Base-by-base conservation (phyloP, 257 asterid genomes). In the Schizonepeta tenuifolia region DNA sequence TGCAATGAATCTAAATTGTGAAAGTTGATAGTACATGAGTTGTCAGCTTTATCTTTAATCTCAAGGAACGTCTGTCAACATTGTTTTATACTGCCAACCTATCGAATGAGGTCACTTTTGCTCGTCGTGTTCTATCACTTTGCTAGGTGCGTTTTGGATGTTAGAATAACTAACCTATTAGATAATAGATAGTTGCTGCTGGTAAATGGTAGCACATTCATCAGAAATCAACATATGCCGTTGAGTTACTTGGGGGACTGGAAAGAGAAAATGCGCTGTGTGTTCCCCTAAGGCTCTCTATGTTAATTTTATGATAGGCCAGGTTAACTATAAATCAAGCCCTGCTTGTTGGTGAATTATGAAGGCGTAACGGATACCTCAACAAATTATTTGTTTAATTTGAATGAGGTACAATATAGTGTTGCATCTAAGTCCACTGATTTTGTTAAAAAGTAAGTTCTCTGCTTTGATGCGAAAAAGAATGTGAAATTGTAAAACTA, bases 61-160 rank as follows among this genome's bases (percentile, higher is more conserved):
- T 41, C 53, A 24, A 51, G 71, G 15, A n/a, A 20, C 44, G 67
- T 26, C 38, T 65, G 60, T 41, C 66, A 35, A 33, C 26, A 7
- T 33, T 44, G 24, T 47, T 13, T 18, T 35, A 20, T 60, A 61
- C 36, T 50, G 60, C 15, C 5, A 33, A 36, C 36, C 20, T 55
- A 10, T 65, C 47, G 73, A 59, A 41, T 44, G 18, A 13, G 7
- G 51, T 44, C 51, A 44, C 7, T 44, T 44, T 13, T 44, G 2
- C 51, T 44, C 51, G 17, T 14, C 0, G 18, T 17, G 17, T 44
- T 12, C 51, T 44, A 12, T 44, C 6, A 44, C 51, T 9, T 9
- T 44, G n/a, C 51, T 44, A 7, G n/a, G 5, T 44, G 18, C 17
- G 2, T 44, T n/a, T n/a, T 44, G 50, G 17, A 36, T 36, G 41